These are phyloP conservation scores for Penstemon newberryi DNA, from an alignment of 257 asterid genomes.

Conservation along the genomic window DNA sequence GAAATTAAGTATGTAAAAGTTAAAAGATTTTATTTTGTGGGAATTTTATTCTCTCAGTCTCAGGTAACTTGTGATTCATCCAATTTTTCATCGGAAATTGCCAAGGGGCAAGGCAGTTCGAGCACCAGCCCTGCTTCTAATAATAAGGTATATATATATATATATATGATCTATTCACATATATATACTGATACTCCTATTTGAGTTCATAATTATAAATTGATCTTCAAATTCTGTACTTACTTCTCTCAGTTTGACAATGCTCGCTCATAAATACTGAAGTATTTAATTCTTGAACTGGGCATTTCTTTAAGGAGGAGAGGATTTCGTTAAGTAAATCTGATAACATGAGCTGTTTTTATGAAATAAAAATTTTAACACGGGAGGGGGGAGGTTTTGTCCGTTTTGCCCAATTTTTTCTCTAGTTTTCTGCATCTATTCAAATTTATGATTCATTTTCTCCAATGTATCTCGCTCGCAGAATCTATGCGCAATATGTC, in stretches of 20 bases:
- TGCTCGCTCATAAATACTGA: neutral
- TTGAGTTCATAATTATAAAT: neutral
- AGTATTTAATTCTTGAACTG: too few species aligned
- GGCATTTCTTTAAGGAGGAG: too few species aligned
- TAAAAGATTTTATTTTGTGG: neutral
- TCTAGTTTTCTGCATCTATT: neutral
- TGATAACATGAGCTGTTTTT: too few species aligned
- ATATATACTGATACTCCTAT: neutral
- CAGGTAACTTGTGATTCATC: constrained; percentile 36
- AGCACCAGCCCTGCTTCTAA: constrained; percentile 41
- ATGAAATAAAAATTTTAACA: too few species aligned
- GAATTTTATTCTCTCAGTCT: too few species aligned
- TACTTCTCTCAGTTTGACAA: neutral
- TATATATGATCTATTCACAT: neutral
- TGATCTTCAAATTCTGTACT: neutral
- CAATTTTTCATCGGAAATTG: constrained; percentile 33
- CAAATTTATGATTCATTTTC: constrained; percentile 19
- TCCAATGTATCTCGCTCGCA: constrained; percentile 33
- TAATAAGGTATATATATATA: constrained; percentile 48
- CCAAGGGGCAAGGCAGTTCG: constrained; percentile 33
- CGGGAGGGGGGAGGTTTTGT: too few species aligned
- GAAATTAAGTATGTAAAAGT: too few species aligned
- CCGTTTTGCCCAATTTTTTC: too few species aligned
- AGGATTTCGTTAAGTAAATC: too few species aligned
- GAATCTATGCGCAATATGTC: constrained; percentile 80